Evolutionary conservation across 169 alveolate species (phyloP).

Genomic region (Plasmodium sp.): DNA sequence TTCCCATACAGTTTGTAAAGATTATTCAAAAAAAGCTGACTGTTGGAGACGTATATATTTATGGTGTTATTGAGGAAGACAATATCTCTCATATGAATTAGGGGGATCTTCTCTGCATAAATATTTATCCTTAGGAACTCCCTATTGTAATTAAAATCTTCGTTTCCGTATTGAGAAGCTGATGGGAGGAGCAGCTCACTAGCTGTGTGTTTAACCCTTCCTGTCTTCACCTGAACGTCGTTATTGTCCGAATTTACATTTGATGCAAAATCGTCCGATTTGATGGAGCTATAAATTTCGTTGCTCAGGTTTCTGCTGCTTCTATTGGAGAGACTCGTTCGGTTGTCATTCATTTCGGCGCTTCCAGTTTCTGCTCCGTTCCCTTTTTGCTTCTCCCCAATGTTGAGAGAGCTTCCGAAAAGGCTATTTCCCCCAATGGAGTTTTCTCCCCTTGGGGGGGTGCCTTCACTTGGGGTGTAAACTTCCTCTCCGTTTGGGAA

Average conservation of each 20-base stretch:
- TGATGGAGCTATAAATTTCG: background rate
- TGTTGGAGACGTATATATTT: slow-evolving; percentile 45
- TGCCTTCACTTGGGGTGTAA: background rate
- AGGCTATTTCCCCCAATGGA: background rate
- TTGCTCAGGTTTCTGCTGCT: background rate
- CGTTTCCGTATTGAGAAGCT: slow-evolving; percentile 69
- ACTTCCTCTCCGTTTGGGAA: background rate
- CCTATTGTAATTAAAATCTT: slow-evolving; percentile 9
- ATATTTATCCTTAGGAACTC: slow-evolving; percentile 64
- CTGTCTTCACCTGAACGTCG: background rate
- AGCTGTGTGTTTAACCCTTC: background rate
- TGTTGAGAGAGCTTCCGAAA: background rate
- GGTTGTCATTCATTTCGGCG: background rate
- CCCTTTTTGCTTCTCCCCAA: background rate
- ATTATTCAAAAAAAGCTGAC: slow-evolving; percentile 10
- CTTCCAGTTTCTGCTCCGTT: background rate
- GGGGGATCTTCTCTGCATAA: slow-evolving; percentile 65
- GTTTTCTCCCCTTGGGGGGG: background rate
- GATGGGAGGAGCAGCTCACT: slow-evolving; percentile 62
- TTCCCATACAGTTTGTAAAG: slow-evolving; percentile 49
- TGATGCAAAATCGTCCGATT: background rate
- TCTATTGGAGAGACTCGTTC: background rate
- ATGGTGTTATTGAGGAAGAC: slow-evolving; percentile 44
- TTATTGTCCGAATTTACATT: background rate
- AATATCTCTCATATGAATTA: slow-evolving; percentile 57